Evolutionary conservation across 2,329 filamentous ascomycete genomes (phyloP).

Genomic region (Fusarium vanettenii): DNA sequence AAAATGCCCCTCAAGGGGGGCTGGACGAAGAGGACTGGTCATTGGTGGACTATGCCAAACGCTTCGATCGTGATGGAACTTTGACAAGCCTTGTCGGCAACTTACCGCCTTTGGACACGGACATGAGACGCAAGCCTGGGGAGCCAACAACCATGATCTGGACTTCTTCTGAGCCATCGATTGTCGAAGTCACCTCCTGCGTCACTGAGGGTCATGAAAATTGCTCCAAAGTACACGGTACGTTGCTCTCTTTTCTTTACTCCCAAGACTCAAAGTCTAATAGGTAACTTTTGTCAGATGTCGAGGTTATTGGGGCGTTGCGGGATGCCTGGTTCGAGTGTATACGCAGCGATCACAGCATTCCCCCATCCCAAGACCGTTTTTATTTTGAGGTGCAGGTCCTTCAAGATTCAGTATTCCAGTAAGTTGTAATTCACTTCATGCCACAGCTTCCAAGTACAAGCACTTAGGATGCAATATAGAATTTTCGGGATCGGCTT

Average conservation of each 20-base stretch:
- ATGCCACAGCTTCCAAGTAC: accelerated
- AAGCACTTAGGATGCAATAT: accelerated
- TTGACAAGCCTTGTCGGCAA: background rate
- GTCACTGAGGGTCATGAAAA: background rate
- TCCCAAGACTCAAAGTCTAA: background rate
- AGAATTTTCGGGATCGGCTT: background rate
- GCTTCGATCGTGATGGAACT: background rate
- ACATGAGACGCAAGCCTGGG: background rate
- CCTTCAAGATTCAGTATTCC: accelerated
- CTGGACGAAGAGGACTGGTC: background rate
- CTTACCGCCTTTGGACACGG: background rate
- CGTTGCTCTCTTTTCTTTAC: background rate
- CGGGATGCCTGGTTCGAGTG: accelerated
- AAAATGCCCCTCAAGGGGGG: background rate
- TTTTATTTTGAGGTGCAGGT: background rate
- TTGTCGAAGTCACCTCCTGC: background rate
- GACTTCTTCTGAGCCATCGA: accelerated
- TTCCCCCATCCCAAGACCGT: background rate
- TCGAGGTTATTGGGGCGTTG: background rate
- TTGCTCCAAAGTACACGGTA: background rate
- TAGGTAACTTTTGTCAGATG: background rate
- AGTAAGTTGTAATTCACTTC: background rate
- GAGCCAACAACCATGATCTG: background rate
- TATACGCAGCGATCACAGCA: background rate
- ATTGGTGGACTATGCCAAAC: background rate